Percentiles rank a stretch among this genome's conserved stretches.
These are phyloP conservation scores for Stachybotrys chartarum DNA, from an alignment of 2,329 filamentous ascomycete genomes.

Conservation along the genomic window DNA sequence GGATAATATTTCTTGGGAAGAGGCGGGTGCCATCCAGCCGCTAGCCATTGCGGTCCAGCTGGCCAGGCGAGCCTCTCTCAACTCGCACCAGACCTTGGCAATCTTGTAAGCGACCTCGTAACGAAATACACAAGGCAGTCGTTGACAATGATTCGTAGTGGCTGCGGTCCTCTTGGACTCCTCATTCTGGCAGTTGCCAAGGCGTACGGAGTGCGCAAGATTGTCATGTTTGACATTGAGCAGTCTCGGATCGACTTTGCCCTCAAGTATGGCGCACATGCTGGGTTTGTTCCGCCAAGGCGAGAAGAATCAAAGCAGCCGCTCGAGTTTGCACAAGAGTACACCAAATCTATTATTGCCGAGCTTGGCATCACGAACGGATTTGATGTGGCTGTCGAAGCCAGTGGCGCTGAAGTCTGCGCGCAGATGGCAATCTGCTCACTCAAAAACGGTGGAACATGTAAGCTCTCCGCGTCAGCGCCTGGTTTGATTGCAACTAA, in stretches of 20 bases:
- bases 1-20: constrained; percentile 49
- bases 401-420: constrained; percentile 15
- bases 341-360: constrained; percentile 9
- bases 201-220: constrained; percentile 16
- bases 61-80: constrained; percentile 36
- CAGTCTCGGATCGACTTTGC: constrained; percentile 14
- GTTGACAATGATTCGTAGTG: constrained; percentile 6
- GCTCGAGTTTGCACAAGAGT: constrained; percentile 7
- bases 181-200: constrained; percentile 16
- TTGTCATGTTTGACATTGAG: constrained; percentile 21
- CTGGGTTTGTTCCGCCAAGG: constrained; percentile 9
- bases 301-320: constrained; percentile 7
- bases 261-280: constrained; percentile 12
- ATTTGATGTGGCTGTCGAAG: constrained; percentile 15
- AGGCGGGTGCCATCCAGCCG: constrained; percentile 60
- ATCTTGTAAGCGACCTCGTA: constrained; percentile 14
- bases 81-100: constrained; percentile 13
- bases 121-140: not conserved
- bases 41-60: constrained; percentile 57
- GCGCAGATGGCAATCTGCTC: constrained; percentile 14
- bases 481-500: not conserved
- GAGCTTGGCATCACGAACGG: constrained; percentile 10
- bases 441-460: constrained; percentile 14
- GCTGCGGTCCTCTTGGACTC: constrained; percentile 19
- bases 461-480: not conserved